phyloP scores from a whole-genome alignment of 2,329 filamentous ascomycete genomes.

The Graphilbum sp. region DNA sequence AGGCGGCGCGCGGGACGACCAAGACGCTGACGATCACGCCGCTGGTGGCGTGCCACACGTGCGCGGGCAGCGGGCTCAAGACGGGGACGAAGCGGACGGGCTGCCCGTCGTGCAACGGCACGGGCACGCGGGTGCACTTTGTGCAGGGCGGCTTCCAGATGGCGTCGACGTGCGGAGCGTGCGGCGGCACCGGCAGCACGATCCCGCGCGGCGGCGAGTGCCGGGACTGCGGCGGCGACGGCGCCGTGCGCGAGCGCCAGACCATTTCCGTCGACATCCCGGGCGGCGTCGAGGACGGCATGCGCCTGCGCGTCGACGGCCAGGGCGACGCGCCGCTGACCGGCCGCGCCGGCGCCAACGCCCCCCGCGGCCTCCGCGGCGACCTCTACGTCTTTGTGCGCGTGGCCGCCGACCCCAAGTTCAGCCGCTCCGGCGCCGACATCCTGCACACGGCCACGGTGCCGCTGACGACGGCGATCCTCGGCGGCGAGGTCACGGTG shows the following conservation, averaged over 20 bases:
- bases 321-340: conserved; percentile 79
- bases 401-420: conserved; percentile 79
- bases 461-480: conserved; percentile 78
- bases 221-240: conserved; percentile 61
- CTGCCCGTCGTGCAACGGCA: conserved; percentile 72
- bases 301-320: conserved; percentile 70
- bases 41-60: conserved; percentile 65
- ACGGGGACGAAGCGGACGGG: conserved; percentile 53
- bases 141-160: conserved; percentile 94
- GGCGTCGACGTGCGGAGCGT: conserved; percentile 72
- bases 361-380: conserved; percentile 52
- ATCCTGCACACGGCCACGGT: conserved; percentile 85
- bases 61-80: conserved; percentile 72
- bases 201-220: conserved; percentile 74
- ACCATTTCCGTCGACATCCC: conserved; percentile 84
- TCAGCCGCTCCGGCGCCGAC: conserved; percentile 74
- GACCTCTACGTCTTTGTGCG: conserved; percentile 85
- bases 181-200: conserved; percentile 60
- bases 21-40: conserved; percentile 84
- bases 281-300: conserved; percentile 89
- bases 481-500: conserved; percentile 78
- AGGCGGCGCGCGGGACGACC: conserved; percentile 77
- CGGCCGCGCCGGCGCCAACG: conserved; percentile 49
- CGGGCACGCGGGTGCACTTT: conserved; percentile 72
- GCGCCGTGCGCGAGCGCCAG: conserved; percentile 68